A percentile compares a stretch with the other conserved stretches of the same genome.
Conservation (phyloP, 345 rosid genomes). For the Litchi chinensis region DNA sequence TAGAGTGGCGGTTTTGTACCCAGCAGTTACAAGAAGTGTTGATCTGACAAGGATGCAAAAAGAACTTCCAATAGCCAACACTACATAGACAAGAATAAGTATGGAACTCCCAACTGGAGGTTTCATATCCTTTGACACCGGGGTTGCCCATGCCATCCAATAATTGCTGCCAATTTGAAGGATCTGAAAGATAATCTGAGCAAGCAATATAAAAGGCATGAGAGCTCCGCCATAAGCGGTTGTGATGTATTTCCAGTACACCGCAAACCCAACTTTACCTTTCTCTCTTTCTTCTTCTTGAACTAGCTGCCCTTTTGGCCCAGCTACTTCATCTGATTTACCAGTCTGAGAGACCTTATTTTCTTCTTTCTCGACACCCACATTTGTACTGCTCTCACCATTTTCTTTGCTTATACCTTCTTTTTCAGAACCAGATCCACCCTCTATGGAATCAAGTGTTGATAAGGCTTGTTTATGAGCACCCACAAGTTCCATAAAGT, state of each 20-base stretch:
- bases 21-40: conserved; percentile 45
- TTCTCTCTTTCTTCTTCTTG: conserved; percentile 89
- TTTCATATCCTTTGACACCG: conserved; percentile 50
- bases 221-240: conserved; percentile 66
- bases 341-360: conserved; percentile 31
- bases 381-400: conserved; percentile 10
- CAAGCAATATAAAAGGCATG: conserved; percentile 59
- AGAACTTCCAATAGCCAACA: conserved; percentile 55
- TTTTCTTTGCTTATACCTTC: conserved; percentile 26
- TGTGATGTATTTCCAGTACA: conserved; percentile 71
- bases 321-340: conserved; percentile 35
- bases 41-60: conserved; percentile 52
- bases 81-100: conserved; percentile 53
- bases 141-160: conserved; percentile 85
- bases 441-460: conserved; percentile 42
- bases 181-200: conserved; percentile 51
- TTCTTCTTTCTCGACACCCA: conserved; percentile 24
- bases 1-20: conserved; percentile 59
- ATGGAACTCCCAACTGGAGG: conserved; percentile 41
- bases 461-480: conserved; percentile 70
- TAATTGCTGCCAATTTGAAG: conserved; percentile 79
- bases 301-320: conserved; percentile 63
- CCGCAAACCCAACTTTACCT: conserved; percentile 69
- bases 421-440: conserved; percentile 25
- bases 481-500: conserved; percentile 63